phyloP scores from a whole-genome alignment of 768 basidiomycete species.

The Lentinula raphanica region DNA sequence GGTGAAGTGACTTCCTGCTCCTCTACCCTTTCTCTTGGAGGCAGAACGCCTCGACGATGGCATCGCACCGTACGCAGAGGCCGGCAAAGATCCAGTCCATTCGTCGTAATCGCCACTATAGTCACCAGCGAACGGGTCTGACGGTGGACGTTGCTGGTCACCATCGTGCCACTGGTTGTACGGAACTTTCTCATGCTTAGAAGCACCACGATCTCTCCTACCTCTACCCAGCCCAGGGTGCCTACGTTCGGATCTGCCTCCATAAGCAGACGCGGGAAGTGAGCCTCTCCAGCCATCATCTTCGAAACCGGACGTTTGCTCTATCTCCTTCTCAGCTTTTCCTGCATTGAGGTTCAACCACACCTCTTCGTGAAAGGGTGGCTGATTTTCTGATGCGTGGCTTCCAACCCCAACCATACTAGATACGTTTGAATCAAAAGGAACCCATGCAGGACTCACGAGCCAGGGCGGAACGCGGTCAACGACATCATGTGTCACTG shows the following conservation, averaged over 20 bases:
- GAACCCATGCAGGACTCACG: background rate
- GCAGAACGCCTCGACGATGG: background rate
- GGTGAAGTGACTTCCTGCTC: background rate
- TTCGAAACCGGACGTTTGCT: background rate
- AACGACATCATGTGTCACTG: too few species aligned
- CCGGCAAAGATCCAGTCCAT: conserved; percentile 1
- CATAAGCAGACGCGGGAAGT: conserved; percentile 2
- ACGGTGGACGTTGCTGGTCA: too few species aligned
- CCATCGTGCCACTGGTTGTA: background rate
- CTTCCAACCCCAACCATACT: background rate
- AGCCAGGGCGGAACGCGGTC: too few species aligned
- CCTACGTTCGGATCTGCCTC: background rate
- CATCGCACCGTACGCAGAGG: background rate
- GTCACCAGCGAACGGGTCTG: too few species aligned
- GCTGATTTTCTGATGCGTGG: background rate
- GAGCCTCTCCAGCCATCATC: background rate
- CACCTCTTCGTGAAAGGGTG: background rate
- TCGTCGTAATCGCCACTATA: background rate
- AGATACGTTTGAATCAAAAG: background rate
- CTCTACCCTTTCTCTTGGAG: background rate
- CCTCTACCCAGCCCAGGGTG: background rate
- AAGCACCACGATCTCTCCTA: background rate
- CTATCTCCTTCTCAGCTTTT: too few species aligned
- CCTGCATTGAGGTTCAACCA: too few species aligned
- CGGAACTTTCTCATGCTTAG: background rate